Conservation (phyloP, 2,329 filamentous ascomycete species). For the Calonectria leucothoes region DNA sequence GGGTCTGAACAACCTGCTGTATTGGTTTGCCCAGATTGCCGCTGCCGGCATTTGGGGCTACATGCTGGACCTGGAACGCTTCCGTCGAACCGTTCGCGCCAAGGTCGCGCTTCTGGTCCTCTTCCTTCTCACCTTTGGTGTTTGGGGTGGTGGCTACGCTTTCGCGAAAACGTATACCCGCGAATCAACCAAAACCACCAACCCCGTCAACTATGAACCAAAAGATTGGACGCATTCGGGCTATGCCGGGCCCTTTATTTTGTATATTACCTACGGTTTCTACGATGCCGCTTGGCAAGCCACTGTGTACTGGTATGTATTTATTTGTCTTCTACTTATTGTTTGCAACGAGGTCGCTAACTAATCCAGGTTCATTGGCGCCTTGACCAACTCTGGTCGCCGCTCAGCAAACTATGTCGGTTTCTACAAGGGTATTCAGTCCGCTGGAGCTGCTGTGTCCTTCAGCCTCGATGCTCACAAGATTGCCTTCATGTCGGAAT, state of each 20-base stretch:
- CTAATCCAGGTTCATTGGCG: slow-evolving; percentile 83
- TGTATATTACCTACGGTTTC: slow-evolving; percentile 92
- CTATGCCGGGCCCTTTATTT: slow-evolving; percentile 84
- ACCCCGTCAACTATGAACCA: slow-evolving; percentile 9
- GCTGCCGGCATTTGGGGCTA: slow-evolving; percentile 80
- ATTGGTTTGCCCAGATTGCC: slow-evolving; percentile 81
- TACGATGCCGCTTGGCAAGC: slow-evolving; percentile 94
- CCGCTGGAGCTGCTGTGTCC: slow-evolving; percentile 72
- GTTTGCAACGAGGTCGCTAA: slow-evolving; percentile 19
- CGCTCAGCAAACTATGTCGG: slow-evolving; percentile 93
- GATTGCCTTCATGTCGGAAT: slow-evolving; percentile 75
- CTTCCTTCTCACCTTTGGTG: slow-evolving; percentile 76
- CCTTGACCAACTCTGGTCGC: slow-evolving; percentile 91
- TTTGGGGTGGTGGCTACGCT: slow-evolving; percentile 87
- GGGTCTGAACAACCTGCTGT: slow-evolving; percentile 77
- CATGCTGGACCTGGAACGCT: slow-evolving; percentile 69
- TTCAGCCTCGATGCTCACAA: slow-evolving; percentile 50
- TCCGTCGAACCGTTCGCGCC: slow-evolving; percentile 76
- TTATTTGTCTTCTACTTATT: slow-evolving; percentile 30
- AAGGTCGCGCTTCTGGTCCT: slow-evolving; percentile 72
- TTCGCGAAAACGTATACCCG: slow-evolving; percentile 65
- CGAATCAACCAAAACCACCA: slow-evolving; percentile 21
- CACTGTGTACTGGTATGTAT: slow-evolving; percentile 87
- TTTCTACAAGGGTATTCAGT: slow-evolving; percentile 89
- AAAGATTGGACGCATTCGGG: slow-evolving; percentile 73